Evolutionary conservation across 805 yeast genomes (phyloP).

Genomic region (Monosporozyma siamensis): DNA sequence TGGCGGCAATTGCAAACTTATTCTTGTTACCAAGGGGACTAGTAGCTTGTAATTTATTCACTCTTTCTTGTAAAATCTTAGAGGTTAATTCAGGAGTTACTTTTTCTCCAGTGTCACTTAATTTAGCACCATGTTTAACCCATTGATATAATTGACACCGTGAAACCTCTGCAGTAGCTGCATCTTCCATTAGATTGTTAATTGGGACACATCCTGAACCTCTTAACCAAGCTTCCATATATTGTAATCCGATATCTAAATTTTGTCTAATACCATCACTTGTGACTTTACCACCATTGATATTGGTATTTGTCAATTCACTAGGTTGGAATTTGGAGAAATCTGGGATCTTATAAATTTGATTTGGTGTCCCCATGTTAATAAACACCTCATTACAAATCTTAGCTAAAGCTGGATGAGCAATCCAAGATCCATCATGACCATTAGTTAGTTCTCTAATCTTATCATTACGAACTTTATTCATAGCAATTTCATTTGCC

Average conservation of each 20-base stretch:
- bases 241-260: conserved; percentile 65
- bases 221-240: conserved; percentile 81
- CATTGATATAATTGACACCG: conserved; percentile 77
- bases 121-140: conserved; percentile 60
- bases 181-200: conserved; percentile 81
- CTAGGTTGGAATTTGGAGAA: conserved; percentile 28
- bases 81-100: conserved; percentile 54
- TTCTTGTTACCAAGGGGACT: conserved; percentile 43
- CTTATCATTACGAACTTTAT: conserved; percentile 65
- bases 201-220: conserved; percentile 82
- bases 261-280: conserved; percentile 63
- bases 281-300: conserved; percentile 55
- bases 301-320: conserved; percentile 55
- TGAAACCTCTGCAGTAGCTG: conserved; percentile 83
- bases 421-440: conserved; percentile 86
- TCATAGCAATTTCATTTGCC: conserved; percentile 58
- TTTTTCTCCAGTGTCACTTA: conserved; percentile 47
- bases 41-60: conserved; percentile 36
- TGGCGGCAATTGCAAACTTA: conserved; percentile 61
- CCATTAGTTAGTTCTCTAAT: conserved; percentile 69
- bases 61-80: conserved; percentile 52
- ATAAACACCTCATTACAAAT: conserved; percentile 65
- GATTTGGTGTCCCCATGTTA: conserved; percentile 79
- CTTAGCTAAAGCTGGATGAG: conserved; percentile 74
- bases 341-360: conserved; percentile 44